These are phyloP conservation scores for Pestalotiopsis sp. DNA, from an alignment of 2,329 filamentous ascomycete genomes.

Conservation along the genomic window DNA sequence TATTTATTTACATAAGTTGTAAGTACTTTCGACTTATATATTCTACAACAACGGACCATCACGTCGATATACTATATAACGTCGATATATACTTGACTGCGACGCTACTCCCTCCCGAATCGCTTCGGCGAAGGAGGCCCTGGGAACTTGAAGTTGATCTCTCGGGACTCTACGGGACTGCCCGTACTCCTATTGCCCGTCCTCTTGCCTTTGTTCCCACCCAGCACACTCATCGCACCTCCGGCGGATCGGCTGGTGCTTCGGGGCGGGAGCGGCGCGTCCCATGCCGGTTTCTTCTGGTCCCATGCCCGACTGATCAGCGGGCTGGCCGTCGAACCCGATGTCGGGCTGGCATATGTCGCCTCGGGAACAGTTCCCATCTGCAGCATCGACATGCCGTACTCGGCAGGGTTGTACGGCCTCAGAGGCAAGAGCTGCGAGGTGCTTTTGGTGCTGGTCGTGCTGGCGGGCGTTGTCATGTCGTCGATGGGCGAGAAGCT, in stretches of 20 bases:
- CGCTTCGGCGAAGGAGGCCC: constrained; percentile 17
- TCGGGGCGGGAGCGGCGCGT: constrained; percentile 22
- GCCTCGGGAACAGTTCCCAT: constrained; percentile 20
- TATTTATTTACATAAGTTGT: not conserved
- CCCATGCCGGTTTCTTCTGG: constrained; percentile 27
- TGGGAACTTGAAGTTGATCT: constrained; percentile 31
- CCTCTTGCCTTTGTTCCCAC: constrained; percentile 24
- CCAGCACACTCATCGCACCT: constrained; percentile 16
- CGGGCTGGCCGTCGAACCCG: constrained; percentile 31
- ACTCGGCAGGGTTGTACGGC: constrained; percentile 34
- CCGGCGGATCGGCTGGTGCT: constrained; percentile 16
- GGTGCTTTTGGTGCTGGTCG: constrained; percentile 32
- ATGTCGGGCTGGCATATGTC: constrained; percentile 29
- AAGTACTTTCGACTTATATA: too few species aligned
- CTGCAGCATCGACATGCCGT: constrained; percentile 19
- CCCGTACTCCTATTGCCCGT: constrained; percentile 25
- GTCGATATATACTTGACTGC: not conserved
- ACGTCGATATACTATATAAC: not conserved
- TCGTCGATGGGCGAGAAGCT: constrained; percentile 33
- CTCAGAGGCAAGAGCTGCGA: constrained; percentile 32
- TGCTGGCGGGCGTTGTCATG: constrained; percentile 27
- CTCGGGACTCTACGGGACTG: constrained; percentile 31
- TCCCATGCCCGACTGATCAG: constrained; percentile 32
- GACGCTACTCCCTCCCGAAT: not conserved
- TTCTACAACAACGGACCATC: too few species aligned